Base-by-base conservation (phyloP, 768 basidiomycete species). In the Mycena crocata region DNA sequence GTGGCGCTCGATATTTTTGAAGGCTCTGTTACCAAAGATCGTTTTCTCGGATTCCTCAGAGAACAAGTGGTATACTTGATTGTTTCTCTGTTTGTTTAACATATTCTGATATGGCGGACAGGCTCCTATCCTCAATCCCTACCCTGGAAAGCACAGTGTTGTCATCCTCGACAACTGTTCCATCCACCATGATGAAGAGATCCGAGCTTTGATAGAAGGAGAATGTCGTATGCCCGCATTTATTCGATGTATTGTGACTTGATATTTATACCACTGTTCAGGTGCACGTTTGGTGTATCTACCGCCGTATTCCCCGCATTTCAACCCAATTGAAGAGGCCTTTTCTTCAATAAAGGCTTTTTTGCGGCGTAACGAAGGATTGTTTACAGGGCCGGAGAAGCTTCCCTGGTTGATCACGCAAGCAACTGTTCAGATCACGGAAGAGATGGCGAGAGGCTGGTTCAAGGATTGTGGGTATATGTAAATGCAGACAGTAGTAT, bases 141-240 rank as follows among this genome's bases (percentile, higher is more conserved):
- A 73, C 69, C 81, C 80, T 4, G 72, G 68, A 2, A 71, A 69
- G 1, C 59, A 71, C 6, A 83, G 82, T 64, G 74, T 82, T 15
- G 69, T 83, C n/a, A 72, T 84, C 1, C 65, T 83, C 24, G 79
- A 84, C 66, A 84, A 83, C 66, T 82, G 80, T 35, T 51, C 71
- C 3, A 84, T 83, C 26, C 82, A 84, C 54, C 78, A 83, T 42
- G 73, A 75, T 40, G 74, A 78, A 24, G 76, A 80, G 0, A 64
- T 83, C 17, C 66, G 73, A 1, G 48, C 61, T 3, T 51, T 82
- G 23, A 74, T 82, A 23, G 74, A 72, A 44, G 76, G 62, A 46
- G 72, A 75, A 58, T 75, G 73, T 49, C 51, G 76, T 74, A 37
- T 4, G 69, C 68, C 24, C 24, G 24, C 30, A 21, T 19, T 31